Evolutionary conservation across 2,329 filamentous ascomycete species (phyloP), one percentile per base, ranked within the genome.

Genomic region (Colletotrichum noveboracense): DNA sequence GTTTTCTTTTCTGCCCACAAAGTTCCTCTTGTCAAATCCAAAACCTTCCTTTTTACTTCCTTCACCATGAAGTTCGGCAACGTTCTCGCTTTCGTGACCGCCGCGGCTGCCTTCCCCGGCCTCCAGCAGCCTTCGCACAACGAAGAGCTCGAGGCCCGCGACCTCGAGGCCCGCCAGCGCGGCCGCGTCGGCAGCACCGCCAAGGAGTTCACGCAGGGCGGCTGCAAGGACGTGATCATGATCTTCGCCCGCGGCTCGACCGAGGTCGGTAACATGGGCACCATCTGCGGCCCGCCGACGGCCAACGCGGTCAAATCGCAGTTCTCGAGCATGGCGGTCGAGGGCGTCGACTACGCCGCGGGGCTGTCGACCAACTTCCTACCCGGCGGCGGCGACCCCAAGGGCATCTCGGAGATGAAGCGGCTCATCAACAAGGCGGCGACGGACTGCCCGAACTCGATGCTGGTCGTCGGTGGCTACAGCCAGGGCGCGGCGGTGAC

Each of bases 381-480:
- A 3, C 77, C 78, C 14, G 78, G 79, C 2, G 85, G 85, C 7
- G 82, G 82, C 4, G 81, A 81, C 18, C 72, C 76, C 16, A 77
- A 76, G 3, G 82, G 83, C 48, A 84, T 86, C 28, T 56, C 26
- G 16, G 80, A 83, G 69, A 83, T 83, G 71, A 79, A 80, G n/a
- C 74, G 79, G 1, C 80, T 86, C 18, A 82, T 86, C 78, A 80
- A 80, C 12, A 67, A 82, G 52, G 85, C 83, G 6, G 82, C 82
- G 60, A 78, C 76, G 7, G 83, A 85, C 55, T 87, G 85, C 76
- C 84, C 84, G 7, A 72, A 80, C 72, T 83, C 84, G 7, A 80
- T 80, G 16, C 78, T 87, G 58, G 82, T 86, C 18, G 81, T 82
- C 18, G 84, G 84, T 21, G 85, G 85, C 7, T 87, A 87, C 78